Conservation (phyloP, 1,284 basidiomycete genomes). For the Ustilago xerochloae region DNA sequence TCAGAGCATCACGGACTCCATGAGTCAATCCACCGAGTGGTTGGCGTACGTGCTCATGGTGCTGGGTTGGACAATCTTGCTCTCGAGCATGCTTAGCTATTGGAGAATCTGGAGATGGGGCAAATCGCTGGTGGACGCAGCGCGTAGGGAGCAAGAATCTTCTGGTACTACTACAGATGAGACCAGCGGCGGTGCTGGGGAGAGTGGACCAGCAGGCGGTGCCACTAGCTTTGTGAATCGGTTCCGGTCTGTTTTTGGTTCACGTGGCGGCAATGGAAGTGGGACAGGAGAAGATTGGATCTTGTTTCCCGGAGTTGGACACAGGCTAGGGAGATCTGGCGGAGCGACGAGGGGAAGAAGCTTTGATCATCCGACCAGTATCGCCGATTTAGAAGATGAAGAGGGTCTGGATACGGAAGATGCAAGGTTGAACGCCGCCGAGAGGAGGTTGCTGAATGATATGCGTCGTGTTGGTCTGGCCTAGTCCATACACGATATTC, state of each 20-base stretch:
- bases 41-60: slow-evolving; percentile 90
- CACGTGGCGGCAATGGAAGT: slow-evolving; percentile 3
- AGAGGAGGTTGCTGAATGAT: slow-evolving; percentile 44
- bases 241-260: slow-evolving; percentile 28
- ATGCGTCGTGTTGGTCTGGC: slow-evolving; percentile 48
- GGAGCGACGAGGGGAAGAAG: background rate
- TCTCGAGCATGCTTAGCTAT: slow-evolving; percentile 79
- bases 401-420: slow-evolving; percentile 34
- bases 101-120: slow-evolving; percentile 70
- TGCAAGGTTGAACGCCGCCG: slow-evolving; percentile 36
- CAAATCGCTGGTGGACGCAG: slow-evolving; percentile 55
- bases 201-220: background rate
- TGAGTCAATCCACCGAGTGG: slow-evolving; percentile 77
- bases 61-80: slow-evolving; percentile 83
- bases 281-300: slow-evolving; percentile 59
- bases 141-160: slow-evolving; percentile 45
- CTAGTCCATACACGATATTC: background rate
- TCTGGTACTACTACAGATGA: slow-evolving; percentile 3
- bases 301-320: slow-evolving; percentile 55
- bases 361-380: slow-evolving; percentile 37
- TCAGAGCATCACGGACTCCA: slow-evolving; percentile 67
- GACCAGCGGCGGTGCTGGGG: background rate
- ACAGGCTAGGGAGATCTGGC: slow-evolving; percentile 13
- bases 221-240: slow-evolving; percentile 45
- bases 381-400: slow-evolving; percentile 46